phyloP scores from a whole-genome alignment of 2,329 filamentous ascomycete genomes.

The Tolypocladium sp. region DNA sequence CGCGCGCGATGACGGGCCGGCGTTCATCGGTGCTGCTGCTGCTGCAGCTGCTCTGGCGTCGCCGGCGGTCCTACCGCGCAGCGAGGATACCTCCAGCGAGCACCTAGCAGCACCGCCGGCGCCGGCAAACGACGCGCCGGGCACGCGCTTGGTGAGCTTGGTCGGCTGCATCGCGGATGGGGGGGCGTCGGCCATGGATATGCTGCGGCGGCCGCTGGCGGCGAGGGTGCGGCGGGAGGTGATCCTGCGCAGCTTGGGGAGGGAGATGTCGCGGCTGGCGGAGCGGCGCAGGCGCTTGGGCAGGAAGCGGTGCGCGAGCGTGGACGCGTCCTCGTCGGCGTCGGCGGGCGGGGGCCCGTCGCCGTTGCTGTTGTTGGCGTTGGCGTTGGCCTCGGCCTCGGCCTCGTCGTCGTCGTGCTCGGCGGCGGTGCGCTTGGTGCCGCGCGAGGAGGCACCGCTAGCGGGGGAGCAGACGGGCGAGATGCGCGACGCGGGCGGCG shows the following conservation, averaged over 20 bases:
- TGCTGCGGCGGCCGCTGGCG: conserved; percentile 13
- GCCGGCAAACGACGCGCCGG: conserved; percentile 1
- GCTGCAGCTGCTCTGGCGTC: no score
- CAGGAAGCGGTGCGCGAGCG: conserved; percentile 11
- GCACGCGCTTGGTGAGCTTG: conserved; percentile 16
- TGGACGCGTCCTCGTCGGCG: conserved; percentile 8
- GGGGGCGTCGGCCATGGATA: conserved; percentile 12
- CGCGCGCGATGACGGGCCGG: neutral
- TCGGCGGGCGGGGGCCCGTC: conserved; percentile 7
- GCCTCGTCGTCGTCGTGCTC: conserved; percentile 18
- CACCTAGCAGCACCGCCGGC: neutral
- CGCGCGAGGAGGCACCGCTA: conserved; percentile 28
- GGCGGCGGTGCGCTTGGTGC: conserved; percentile 39
- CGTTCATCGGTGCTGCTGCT: no score
- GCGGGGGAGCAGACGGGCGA: conserved; percentile 21
- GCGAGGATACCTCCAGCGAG: neutral
- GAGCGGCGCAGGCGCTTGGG: conserved; percentile 43
- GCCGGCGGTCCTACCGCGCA: conserved; percentile 1
- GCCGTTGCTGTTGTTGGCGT: conserved; percentile 17
- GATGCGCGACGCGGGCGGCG: conserved; percentile 10
- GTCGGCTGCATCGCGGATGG: conserved; percentile 7
- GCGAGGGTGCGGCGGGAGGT: conserved; percentile 14
- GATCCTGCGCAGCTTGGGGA: conserved; percentile 20
- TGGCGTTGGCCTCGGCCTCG: conserved; percentile 6
- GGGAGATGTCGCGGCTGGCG: conserved; percentile 32